phyloP scores from a whole-genome alignment of 495 filamentous ascomycete genomes.

The Tuber magnatum region DNA sequence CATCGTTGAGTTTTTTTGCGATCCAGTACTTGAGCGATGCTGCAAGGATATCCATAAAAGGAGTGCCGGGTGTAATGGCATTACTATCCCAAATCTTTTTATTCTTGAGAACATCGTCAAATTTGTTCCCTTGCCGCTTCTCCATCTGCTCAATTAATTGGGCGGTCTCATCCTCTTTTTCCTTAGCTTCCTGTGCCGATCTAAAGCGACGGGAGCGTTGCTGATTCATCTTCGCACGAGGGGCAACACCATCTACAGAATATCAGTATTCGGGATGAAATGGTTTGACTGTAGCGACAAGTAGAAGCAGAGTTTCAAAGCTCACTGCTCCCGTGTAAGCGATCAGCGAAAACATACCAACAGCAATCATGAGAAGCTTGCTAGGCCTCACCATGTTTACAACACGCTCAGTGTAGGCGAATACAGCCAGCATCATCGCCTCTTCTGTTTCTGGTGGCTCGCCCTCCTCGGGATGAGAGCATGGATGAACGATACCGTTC shows the following conservation, averaged over 20 bases:
- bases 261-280: slow-evolving; percentile 10
- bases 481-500: slow-evolving; percentile 99
- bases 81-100: slow-evolving; percentile 98
- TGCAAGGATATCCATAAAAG: slow-evolving; percentile 96
- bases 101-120: slow-evolving; percentile 54
- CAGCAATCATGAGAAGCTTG: slow-evolving; percentile 93
- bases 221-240: slow-evolving; percentile 99
- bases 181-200: slow-evolving; percentile 84
- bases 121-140: slow-evolving; percentile 58
- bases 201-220: slow-evolving; percentile 92
- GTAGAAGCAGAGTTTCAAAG: slow-evolving; percentile 42
- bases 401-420: slow-evolving; percentile 94
- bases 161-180: slow-evolving; percentile 85
- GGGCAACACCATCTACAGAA: slow-evolving; percentile 64
- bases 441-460: slow-evolving; percentile 87
- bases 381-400: slow-evolving; percentile 96
- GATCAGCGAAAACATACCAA: slow-evolving; percentile 59
- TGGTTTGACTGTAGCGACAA: slow-evolving; percentile 55
- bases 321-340: slow-evolving; percentile 26
- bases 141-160: slow-evolving; percentile 75
- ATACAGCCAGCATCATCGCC: slow-evolving; percentile 98
- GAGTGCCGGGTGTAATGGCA: slow-evolving; percentile 93
- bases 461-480: slow-evolving; percentile 91
- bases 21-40: slow-evolving; percentile 91
- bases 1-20: slow-evolving; percentile 91